phyloP scores from a whole-genome alignment of 2,329 filamentous ascomycete species.

The Trichoderma sp. region DNA sequence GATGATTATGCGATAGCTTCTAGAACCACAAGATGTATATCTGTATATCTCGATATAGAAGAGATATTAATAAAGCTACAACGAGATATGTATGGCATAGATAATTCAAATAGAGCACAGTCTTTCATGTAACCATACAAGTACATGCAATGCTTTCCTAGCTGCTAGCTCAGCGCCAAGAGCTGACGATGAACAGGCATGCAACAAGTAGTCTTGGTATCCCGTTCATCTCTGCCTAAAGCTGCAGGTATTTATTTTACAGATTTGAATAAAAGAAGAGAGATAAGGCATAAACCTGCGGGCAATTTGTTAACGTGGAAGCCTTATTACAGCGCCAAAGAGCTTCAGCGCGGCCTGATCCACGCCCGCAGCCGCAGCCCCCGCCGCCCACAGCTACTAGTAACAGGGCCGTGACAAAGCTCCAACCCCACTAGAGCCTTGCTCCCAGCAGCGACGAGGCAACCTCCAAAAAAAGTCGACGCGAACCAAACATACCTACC shows the following conservation, averaged over 20 bases:
- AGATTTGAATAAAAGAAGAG: too few relatives aligned
- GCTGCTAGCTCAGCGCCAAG: not conserved
- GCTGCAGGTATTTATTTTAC: too few relatives aligned
- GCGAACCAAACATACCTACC: conserved; percentile 25
- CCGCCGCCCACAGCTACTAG: conserved; percentile 1
- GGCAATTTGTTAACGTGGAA: not conserved
- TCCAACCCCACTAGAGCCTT: conserved; percentile 23
- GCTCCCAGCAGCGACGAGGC: conserved; percentile 20
- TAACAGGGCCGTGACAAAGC: conserved; percentile 17
- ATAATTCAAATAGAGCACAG: not conserved
- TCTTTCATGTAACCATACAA: too few relatives aligned
- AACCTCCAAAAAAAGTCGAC: conserved; percentile 24
- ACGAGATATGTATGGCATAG: not conserved
- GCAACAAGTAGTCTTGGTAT: too few relatives aligned
- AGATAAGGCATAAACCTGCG: too few relatives aligned
- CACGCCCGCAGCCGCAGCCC: not conserved
- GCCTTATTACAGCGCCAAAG: not conserved
- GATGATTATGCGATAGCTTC: not conserved
- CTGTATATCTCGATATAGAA: not conserved
- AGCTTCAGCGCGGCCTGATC: not conserved
- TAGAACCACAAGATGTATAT: not conserved
- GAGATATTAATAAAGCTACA: not conserved
- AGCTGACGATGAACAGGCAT: not conserved
- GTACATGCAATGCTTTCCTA: not conserved
- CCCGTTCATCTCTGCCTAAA: too few relatives aligned